A percentile compares a stretch with the other conserved stretches of the same genome.
These are phyloP conservation scores for Dioszegia hungarica DNA, from an alignment of 768 basidiomycete genomes.

Conservation along the genomic window DNA sequence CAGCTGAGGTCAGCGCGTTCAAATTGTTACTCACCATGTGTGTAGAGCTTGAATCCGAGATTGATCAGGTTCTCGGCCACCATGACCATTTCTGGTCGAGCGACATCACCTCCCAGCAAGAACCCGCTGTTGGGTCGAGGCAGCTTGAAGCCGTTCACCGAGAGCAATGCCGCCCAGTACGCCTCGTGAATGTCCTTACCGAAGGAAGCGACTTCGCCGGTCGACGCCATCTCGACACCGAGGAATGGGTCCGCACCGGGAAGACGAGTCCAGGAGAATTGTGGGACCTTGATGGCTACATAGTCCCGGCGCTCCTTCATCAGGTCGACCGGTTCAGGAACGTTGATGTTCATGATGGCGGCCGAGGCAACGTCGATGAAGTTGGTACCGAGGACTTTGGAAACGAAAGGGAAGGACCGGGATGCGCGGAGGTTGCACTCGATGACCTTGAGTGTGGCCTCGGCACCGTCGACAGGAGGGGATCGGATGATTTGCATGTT, in stretches of 20 bases:
- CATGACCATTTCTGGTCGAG: slow-evolving; percentile 75
- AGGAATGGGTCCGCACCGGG: slow-evolving; percentile 95
- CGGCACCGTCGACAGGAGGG: slow-evolving; percentile 56
- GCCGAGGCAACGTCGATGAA: slow-evolving; percentile 79
- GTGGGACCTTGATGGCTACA: slow-evolving; percentile 92
- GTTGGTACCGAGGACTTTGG: slow-evolving; percentile 94
- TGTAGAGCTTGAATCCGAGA: slow-evolving; percentile 90
- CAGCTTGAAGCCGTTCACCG: slow-evolving; percentile 91
- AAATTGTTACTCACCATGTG: slow-evolving; percentile 14
- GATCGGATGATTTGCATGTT: slow-evolving; percentile 99
- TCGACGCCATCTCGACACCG: slow-evolving; percentile 97
- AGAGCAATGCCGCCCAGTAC: slow-evolving; percentile 64
- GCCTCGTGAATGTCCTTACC: slow-evolving; percentile 91
- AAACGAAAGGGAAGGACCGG: slow-evolving; percentile 98
- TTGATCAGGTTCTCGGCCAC: slow-evolving; percentile 75
- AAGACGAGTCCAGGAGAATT: slow-evolving; percentile 96
- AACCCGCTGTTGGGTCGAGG: slow-evolving; percentile 80
- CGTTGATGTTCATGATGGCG: slow-evolving; percentile 59
- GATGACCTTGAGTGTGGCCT: slow-evolving; percentile 84
- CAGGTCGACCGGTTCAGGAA: slow-evolving; percentile 84
- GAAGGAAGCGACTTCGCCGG: slow-evolving; percentile 95
- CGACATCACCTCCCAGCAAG: slow-evolving; percentile 84
- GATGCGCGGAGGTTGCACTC: slow-evolving; percentile 98
- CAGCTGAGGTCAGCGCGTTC: slow-evolving; percentile 10
- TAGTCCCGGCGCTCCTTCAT: slow-evolving; percentile 88